Percentiles rank a stretch among this genome's conserved stretches.
phyloP scores from a whole-genome alignment of 257 asterid genomes.

The Nicotiana undulata region DNA sequence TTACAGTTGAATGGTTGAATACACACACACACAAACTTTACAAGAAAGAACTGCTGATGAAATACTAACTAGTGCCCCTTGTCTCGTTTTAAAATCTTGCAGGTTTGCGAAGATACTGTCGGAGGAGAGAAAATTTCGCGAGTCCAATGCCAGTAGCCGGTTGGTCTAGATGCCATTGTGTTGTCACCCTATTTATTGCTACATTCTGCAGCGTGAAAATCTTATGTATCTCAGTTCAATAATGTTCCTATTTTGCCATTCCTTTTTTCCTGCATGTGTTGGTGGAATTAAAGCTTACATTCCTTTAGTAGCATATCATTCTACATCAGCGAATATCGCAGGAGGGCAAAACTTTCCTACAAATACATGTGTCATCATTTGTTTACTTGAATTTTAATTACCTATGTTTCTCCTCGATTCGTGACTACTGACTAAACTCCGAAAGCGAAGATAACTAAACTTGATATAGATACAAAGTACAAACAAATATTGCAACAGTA shows the following conservation, averaged over 20 bases:
- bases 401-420: neutral
- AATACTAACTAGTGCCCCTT: neutral
- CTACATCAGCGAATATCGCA: neutral
- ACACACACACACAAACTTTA: too few species aligned
- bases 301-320: neutral
- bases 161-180: neutral
- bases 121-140: constrained; percentile 35
- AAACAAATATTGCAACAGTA: neutral
- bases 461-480: neutral
- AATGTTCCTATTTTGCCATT: neutral
- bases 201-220: neutral
- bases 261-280: neutral
- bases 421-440: neutral
- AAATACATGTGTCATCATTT: neutral
- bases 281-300: neutral
- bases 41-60: neutral
- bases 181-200: neutral
- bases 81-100: neutral
- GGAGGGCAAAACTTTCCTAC: neutral
- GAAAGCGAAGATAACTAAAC: neutral
- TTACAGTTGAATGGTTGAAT: neutral
- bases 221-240: neutral
- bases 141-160: neutral
- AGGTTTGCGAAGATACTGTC: constrained; percentile 52
- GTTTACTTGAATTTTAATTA: neutral